Base-by-base conservation (phyloP, 768 basidiomycete genomes). In the Mycena galericulata region DNA sequence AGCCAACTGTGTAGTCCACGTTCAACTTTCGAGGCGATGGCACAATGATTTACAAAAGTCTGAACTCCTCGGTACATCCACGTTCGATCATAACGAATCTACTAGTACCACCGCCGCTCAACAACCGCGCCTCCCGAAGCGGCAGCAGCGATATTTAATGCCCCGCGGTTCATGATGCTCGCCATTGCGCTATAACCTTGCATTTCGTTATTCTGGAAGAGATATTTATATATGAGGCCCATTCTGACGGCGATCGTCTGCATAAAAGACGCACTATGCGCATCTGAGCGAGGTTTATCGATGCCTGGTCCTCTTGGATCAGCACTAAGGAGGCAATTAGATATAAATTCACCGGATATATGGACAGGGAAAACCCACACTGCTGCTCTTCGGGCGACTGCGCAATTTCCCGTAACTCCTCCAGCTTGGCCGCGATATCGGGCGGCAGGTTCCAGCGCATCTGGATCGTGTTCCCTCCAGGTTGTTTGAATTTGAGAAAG, bases 391-490 rank as follows among this genome's bases (percentile, higher is more conserved):
- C 62, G 0, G 68, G 68, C 12, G 20, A 15, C 12, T 64, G 15
- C 2, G 69, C 64, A 5, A 11, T 18, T 17, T 62, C 32, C 20
- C 26, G n/a, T 47, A 70, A 29, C n/a, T 66, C 65, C 0, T 14
- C 14, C 5, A 56, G 26, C 15, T 67, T 70, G 8, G 10, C 54
- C 7, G 29, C 54, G 36, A 70, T 43, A 10, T 30, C 15, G 14
- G 26, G 17, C 40, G 68, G 68, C 2, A 69, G 63, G 46, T 65
- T 65, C 68, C 68, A 69, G 22, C 30, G 64, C 65, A 65, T 61
- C 41, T 57, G 38, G n/a, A 45, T 57, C 53, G 30, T 6, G 45
- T 18, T 62, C 27, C 22, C 20, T 1, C 65, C 65, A 0, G 58
- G 58, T 29, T 29, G 34, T 20, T 61, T 65, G 54, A 70, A 70